These are phyloP conservation scores for Saxophila tyrrhenica DNA, from an alignment of 495 filamentous ascomycete genomes.

Conservation along the genomic window DNA sequence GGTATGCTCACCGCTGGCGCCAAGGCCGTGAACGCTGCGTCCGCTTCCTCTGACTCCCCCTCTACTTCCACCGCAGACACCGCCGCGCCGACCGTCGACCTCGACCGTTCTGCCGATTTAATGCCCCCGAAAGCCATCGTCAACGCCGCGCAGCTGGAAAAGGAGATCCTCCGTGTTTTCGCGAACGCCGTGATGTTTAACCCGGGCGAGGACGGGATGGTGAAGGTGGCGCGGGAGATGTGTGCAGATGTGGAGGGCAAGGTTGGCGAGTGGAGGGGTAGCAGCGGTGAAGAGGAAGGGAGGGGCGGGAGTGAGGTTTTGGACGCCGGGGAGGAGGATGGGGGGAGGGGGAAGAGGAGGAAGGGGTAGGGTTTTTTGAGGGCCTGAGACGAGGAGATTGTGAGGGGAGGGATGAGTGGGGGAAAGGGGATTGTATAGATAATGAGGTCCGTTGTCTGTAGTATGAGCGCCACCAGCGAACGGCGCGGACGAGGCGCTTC, in stretches of 20 bases:
- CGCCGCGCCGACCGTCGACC: slow-evolving; percentile 41
- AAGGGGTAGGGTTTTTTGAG: too few relatives aligned
- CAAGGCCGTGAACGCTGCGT: slow-evolving; percentile 52
- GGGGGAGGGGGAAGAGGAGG: slow-evolving; percentile 23
- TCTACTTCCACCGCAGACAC: slow-evolving; percentile 23
- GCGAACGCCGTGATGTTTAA: slow-evolving; percentile 98
- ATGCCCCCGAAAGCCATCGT: slow-evolving; percentile 83
- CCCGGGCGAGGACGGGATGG: slow-evolving; percentile 69
- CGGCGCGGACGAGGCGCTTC: too few relatives aligned
- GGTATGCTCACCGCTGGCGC: slow-evolving; percentile 71
- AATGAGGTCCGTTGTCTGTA: too few relatives aligned
- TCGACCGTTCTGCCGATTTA: slow-evolving; percentile 61
- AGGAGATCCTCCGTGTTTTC: slow-evolving; percentile 95
- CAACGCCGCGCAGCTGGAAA: slow-evolving; percentile 87
- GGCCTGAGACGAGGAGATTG: too few relatives aligned
- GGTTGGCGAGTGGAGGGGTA: slow-evolving; percentile 49
- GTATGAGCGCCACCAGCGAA: too few relatives aligned
- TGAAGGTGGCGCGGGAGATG: slow-evolving; percentile 74
- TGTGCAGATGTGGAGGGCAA: slow-evolving; percentile 61
- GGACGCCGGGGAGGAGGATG: slow-evolving; percentile 24
- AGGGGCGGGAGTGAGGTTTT: too few relatives aligned
- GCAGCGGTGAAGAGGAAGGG: slow-evolving; percentile 38
- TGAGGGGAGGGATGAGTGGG: too few relatives aligned
- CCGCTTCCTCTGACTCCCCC: slow-evolving; percentile 33
- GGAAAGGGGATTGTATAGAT: too few relatives aligned